phyloP scores from a whole-genome alignment of 2,329 filamentous ascomycete species.

The Colletotrichum ledebouriae region DNA sequence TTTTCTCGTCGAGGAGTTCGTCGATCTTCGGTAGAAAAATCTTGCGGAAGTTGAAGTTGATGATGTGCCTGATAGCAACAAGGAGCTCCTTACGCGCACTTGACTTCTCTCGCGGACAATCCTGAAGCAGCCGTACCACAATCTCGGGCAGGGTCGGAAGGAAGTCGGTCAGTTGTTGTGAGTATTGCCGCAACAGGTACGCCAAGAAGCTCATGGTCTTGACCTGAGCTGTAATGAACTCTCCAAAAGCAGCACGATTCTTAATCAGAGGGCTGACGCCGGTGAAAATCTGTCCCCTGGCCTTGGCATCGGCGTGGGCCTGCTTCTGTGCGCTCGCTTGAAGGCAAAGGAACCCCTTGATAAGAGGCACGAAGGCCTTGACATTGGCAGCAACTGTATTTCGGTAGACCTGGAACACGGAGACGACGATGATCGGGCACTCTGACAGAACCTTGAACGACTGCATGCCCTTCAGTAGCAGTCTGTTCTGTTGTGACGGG shows the following conservation, averaged over 20 bases:
- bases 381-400: conserved; percentile 85
- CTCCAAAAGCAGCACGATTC: conserved; percentile 93
- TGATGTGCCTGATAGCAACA: conserved; percentile 97
- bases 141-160: conserved; percentile 87
- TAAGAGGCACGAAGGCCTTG: conserved; percentile 90
- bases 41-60: conserved; percentile 98
- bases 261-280: conserved; percentile 95
- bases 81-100: conserved; percentile 93
- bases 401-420: conserved; percentile 95
- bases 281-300: conserved; percentile 86
- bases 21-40: conserved; percentile 97
- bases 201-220: conserved; percentile 99
- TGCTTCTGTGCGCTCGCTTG: conserved; percentile 95
- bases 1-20: conserved; percentile 92
- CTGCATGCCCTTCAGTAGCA: conserved; percentile 92
- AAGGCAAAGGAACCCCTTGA: conserved; percentile 88
- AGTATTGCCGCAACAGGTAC: conserved; percentile 90
- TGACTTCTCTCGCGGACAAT: conserved; percentile 95
- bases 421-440: conserved; percentile 98
- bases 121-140: conserved; percentile 89
- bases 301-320: conserved; percentile 87
- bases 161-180: conserved; percentile 89
- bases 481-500: conserved; percentile 82
- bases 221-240: conserved; percentile 97
- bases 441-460: conserved; percentile 99